Evolutionary conservation across 23 red algal genomes (phyloP).

Genomic region (Gracilaria gracilis): DNA sequence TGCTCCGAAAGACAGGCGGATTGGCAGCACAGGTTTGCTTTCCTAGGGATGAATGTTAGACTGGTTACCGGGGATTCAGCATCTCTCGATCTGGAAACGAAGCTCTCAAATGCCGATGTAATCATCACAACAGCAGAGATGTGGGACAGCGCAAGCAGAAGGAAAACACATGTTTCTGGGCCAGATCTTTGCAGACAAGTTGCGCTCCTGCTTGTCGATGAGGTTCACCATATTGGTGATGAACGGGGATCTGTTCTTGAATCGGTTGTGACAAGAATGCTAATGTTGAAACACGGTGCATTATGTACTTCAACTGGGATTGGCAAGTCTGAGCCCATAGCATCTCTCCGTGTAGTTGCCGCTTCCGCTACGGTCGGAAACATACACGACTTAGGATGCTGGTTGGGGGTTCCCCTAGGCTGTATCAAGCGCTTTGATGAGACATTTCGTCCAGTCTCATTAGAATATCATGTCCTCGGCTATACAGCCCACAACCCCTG

Average conservation of each 20-base stretch:
- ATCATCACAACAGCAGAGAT: conserved; percentile 61
- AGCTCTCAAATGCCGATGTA: conserved; percentile 13
- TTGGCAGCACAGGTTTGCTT: conserved; percentile 33
- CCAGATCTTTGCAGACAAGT: conserved; percentile 24
- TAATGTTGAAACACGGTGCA: conserved; percentile 6
- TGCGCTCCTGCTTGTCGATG: conserved; percentile 73
- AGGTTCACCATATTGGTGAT: conserved; percentile 79
- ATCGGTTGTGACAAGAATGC: conserved; percentile 79
- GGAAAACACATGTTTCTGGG: not conserved
- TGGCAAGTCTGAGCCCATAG: not conserved
- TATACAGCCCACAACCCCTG: conserved; percentile 66
- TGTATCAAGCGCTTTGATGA: conserved; percentile 57
- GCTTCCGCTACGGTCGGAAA: conserved; percentile 75
- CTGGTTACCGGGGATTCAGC: conserved; percentile 44
- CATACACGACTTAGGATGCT: conserved; percentile 45
- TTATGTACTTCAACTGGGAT: not conserved
- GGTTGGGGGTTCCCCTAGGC: conserved; percentile 44
- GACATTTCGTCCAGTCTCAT: conserved; percentile 41
- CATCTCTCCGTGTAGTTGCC: conserved; percentile 67
- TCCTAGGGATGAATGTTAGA: conserved; percentile 15
- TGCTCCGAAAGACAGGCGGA: conserved; percentile 48
- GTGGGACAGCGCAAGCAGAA: conserved; percentile 41
- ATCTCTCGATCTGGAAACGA: conserved; percentile 9
- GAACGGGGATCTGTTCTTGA: conserved; percentile 68
- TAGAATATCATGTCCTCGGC: conserved; percentile 53